A percentile compares a stretch with the other conserved stretches of the same genome.
phyloP scores from a whole-genome alignment of 495 filamentous ascomycete species.

The Annulohypoxylon nitens region DNA sequence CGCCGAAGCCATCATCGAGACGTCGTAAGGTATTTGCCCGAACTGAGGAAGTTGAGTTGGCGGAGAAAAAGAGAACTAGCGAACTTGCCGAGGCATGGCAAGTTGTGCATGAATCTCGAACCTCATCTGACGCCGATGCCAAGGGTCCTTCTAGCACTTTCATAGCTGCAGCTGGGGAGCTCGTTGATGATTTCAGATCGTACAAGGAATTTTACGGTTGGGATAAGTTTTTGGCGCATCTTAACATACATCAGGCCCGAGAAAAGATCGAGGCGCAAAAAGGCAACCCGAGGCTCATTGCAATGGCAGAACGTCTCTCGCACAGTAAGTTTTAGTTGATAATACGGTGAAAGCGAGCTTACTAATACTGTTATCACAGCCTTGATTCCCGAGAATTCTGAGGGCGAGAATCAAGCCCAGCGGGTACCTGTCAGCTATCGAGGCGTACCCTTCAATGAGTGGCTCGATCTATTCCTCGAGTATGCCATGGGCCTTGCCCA shows the following conservation, averaged over 20 bases:
- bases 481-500: slow-evolving; percentile 82
- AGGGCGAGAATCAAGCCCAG: slow-evolving; percentile 37
- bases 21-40: slow-evolving; percentile 48
- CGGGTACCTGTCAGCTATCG: slow-evolving; percentile 66
- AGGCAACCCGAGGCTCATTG: slow-evolving; percentile 72
- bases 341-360: neutral
- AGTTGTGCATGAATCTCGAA: slow-evolving; percentile 37
- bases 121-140: slow-evolving; percentile 7
- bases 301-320: slow-evolving; percentile 75
- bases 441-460: slow-evolving; percentile 81
- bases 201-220: slow-evolving; percentile 82
- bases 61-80: slow-evolving; percentile 45
- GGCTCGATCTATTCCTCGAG: slow-evolving; percentile 92
- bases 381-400: slow-evolving; percentile 39
- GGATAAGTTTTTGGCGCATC: slow-evolving; percentile 76
- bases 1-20: slow-evolving; percentile 20
- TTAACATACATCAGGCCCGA: slow-evolving; percentile 70
- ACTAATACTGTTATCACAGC: slow-evolving; percentile 41
- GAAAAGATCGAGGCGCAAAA: slow-evolving; percentile 61
- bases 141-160: slow-evolving; percentile 41
- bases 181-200: slow-evolving; percentile 83
- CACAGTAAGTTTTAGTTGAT: slow-evolving; percentile 57
- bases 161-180: slow-evolving; percentile 78
- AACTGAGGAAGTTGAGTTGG: slow-evolving; percentile 47
- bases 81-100: slow-evolving; percentile 45